phyloP scores from a whole-genome alignment of 176 grass and related monocot species.

The Cenchrus purpureus region DNA sequence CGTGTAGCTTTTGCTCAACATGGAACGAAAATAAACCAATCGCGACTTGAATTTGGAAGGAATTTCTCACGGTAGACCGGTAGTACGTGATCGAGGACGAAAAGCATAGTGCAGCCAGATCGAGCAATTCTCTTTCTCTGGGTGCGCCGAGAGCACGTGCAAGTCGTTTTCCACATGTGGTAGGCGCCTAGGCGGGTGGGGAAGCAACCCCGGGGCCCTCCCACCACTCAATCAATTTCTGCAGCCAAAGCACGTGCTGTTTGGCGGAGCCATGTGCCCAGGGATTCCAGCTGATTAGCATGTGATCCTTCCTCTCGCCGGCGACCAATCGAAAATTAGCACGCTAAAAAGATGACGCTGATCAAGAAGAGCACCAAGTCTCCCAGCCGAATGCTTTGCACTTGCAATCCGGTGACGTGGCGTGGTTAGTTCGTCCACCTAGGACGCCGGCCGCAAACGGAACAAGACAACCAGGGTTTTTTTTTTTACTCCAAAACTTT shows the following conservation, averaged over 20 bases:
- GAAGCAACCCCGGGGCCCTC: background rate
- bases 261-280: background rate
- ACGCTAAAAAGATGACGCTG: background rate
- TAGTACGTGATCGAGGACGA: background rate
- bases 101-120: background rate
- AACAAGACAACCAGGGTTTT: background rate
- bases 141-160: background rate
- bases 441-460: background rate
- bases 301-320: background rate
- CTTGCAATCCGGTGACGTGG: background rate
- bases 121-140: background rate
- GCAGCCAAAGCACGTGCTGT: conserved; percentile 32
- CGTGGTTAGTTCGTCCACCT: background rate
- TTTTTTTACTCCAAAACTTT: background rate
- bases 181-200: background rate
- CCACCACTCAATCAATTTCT: background rate
- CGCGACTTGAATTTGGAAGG: too few relatives aligned
- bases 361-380: too few relatives aligned
- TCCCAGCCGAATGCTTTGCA: too few relatives aligned
- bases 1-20: background rate
- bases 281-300: background rate
- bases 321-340: background rate
- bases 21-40: background rate
- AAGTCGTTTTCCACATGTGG: background rate
- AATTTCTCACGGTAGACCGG: background rate